Percentiles rank a stretch among this genome's conserved stretches.
phyloP scores from a whole-genome alignment of 306 rosid genomes.

The Nissolia schottii region DNA sequence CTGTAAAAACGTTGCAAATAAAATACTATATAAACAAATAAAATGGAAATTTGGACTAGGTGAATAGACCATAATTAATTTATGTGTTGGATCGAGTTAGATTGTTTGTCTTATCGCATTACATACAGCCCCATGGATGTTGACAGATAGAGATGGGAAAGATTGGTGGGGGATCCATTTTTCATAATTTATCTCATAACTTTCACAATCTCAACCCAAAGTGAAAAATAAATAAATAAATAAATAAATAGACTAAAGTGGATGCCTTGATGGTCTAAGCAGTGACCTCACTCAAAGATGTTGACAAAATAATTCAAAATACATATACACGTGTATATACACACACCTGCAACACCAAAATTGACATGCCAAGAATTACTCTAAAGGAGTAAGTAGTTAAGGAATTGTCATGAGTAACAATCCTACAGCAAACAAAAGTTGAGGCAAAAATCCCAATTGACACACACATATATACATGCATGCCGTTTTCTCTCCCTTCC shows the following conservation, averaged over 20 bases:
- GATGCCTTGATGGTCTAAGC: slow-evolving; percentile 39
- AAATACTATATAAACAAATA: neutral
- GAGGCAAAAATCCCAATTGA: slow-evolving; percentile 11
- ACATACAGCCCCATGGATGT: slow-evolving; percentile 30
- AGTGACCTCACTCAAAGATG: slow-evolving; percentile 34
- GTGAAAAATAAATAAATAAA: neutral
- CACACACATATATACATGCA: slow-evolving; percentile 1
- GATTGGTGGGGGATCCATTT: slow-evolving; percentile 30
- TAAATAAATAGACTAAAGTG: slow-evolving; percentile 2
- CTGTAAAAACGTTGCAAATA: neutral
- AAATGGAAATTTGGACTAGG: neutral
- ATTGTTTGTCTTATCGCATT: slow-evolving; percentile 10
- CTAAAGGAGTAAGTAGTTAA: neutral
- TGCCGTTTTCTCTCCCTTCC: neutral
- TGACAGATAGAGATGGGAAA: slow-evolving; percentile 21
- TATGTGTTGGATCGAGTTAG: neutral
- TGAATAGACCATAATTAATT: neutral
- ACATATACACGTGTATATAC: too few species aligned
- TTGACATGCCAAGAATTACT: slow-evolving; percentile 5
- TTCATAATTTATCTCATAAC: slow-evolving; percentile 18
- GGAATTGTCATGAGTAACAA: neutral
- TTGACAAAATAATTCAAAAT: slow-evolving; percentile 9
- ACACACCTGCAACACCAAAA: slow-evolving; percentile 3
- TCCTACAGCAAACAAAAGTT: neutral
- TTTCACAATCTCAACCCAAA: slow-evolving; percentile 22